These are phyloP conservation scores for Magnaporthiopsis incrustans DNA, from an alignment of 2,329 filamentous ascomycete genomes.

Conservation along the genomic window DNA sequence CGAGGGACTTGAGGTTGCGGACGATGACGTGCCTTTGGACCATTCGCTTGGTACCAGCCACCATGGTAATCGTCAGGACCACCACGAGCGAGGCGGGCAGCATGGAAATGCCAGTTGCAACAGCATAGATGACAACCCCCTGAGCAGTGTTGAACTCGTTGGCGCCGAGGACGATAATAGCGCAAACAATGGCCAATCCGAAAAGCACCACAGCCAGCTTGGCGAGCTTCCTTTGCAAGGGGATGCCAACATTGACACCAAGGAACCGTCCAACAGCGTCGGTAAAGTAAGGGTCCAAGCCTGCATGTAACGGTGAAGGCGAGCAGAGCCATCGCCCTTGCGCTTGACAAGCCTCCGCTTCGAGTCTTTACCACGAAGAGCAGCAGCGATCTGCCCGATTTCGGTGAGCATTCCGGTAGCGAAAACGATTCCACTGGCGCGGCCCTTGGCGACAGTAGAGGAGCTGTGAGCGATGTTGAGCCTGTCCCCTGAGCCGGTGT, in stretches of 20 bases:
- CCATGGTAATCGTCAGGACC: slow-evolving; percentile 60
- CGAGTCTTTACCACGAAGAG: slow-evolving; percentile 45
- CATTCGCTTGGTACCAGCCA: slow-evolving; percentile 43
- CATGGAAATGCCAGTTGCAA: slow-evolving; percentile 51
- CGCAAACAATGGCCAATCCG: slow-evolving; percentile 54
- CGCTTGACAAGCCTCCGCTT: slow-evolving; percentile 36
- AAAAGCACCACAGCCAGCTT: slow-evolving; percentile 57
- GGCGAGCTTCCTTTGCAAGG: slow-evolving; percentile 56
- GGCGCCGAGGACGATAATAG: slow-evolving; percentile 55
- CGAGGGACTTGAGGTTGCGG: slow-evolving; percentile 45
- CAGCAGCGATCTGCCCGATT: slow-evolving; percentile 55
- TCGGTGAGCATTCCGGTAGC: slow-evolving; percentile 53
- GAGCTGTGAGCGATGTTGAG: slow-evolving; percentile 55
- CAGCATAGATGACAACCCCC: slow-evolving; percentile 57
- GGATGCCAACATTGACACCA: slow-evolving; percentile 57
- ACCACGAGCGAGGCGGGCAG: slow-evolving; percentile 57
- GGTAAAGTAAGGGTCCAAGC: slow-evolving; percentile 33
- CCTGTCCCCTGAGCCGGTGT: slow-evolving; percentile 51
- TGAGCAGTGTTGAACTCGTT: slow-evolving; percentile 41
- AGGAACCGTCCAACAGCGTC: slow-evolving; percentile 52
- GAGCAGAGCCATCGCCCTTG: slow-evolving; percentile 38
- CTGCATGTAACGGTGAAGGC: slow-evolving; percentile 36
- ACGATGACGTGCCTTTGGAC: slow-evolving; percentile 46
- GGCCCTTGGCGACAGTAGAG: slow-evolving; percentile 52
- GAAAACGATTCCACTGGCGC: slow-evolving; percentile 50